phyloP scores from a whole-genome alignment of 1,284 basidiomycete species.

The Cutaneotrichosporon sp. region DNA sequence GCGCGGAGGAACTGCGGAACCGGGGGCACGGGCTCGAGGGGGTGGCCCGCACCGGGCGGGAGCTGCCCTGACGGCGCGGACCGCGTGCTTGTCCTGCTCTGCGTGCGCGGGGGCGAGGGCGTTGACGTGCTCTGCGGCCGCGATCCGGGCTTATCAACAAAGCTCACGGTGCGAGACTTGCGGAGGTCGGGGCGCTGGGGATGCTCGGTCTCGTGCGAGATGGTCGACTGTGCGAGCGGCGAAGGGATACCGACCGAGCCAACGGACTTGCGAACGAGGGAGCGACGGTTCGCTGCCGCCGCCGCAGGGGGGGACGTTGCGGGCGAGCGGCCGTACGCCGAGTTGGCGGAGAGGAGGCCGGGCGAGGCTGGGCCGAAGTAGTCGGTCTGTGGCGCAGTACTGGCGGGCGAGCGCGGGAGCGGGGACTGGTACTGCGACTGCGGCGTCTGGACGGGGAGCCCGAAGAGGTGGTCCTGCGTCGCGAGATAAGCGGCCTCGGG shows the following conservation, averaged over 20 bases:
- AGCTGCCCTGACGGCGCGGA: not conserved
- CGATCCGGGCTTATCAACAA: not conserved
- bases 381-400: not conserved
- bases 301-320: not conserved
- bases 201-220: not conserved
- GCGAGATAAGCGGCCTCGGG: not conserved
- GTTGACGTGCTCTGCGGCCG: not conserved
- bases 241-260: slow-evolving; percentile 3
- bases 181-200: not conserved
- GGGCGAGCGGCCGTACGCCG: not conserved
- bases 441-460: not conserved
- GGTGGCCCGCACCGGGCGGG: not conserved
- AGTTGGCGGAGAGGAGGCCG: not conserved
- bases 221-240: not conserved
- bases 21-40: not conserved
- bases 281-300: not conserved
- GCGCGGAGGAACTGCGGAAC: not conserved
- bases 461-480: not conserved
- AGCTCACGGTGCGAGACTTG: slow-evolving; percentile 6
- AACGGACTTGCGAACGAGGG: not conserved
- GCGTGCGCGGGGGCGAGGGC: not conserved
- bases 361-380: not conserved
- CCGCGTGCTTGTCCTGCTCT: not conserved
- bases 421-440: not conserved
- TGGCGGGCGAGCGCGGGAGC: not conserved